These are phyloP conservation scores for Bertia moriformis DNA, from an alignment of 2,329 filamentous ascomycete genomes.

Conservation along the genomic window DNA sequence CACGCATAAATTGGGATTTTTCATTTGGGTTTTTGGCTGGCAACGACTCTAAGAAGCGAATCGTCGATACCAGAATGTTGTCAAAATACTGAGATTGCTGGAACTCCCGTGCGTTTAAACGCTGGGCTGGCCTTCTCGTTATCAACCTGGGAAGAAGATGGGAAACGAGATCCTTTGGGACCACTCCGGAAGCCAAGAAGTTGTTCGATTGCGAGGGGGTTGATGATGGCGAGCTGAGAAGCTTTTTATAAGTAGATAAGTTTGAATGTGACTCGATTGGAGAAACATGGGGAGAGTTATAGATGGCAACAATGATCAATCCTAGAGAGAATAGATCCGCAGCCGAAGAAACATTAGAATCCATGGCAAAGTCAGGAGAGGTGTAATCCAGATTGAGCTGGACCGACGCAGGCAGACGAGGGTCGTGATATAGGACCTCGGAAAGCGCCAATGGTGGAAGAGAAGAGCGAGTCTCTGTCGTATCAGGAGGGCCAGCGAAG, in stretches of 20 bases:
- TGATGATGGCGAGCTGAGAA: slow-evolving; percentile 65
- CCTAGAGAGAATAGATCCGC: slow-evolving; percentile 75
- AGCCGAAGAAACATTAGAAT: slow-evolving; percentile 42
- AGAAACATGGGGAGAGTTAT: slow-evolving; percentile 85
- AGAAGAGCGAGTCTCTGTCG: neutral
- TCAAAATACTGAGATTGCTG: slow-evolving; percentile 94
- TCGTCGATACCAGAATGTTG: slow-evolving; percentile 89
- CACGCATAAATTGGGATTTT: slow-evolving; percentile 82
- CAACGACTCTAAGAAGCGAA: slow-evolving; percentile 81
- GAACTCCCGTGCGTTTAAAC: slow-evolving; percentile 78
- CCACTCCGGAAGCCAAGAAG: slow-evolving; percentile 63
- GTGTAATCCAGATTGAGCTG: slow-evolving; percentile 53
- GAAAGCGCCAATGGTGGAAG: neutral
- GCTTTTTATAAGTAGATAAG: slow-evolving; percentile 68
- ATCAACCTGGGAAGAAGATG: slow-evolving; percentile 75
- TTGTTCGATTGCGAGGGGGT: slow-evolving; percentile 70
- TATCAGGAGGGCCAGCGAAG: neutral
- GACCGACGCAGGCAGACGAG: slow-evolving; percentile 42
- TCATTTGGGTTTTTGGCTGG: slow-evolving; percentile 84
- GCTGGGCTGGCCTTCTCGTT: slow-evolving; percentile 71
- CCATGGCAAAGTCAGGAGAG: slow-evolving; percentile 53
- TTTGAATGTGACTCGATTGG: slow-evolving; percentile 68
- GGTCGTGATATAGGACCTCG: slow-evolving; percentile 20
- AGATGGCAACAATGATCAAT: slow-evolving; percentile 73
- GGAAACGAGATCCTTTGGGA: slow-evolving; percentile 65